A percentile compares a stretch with the other conserved stretches of the same genome.
Conservation (phyloP, 192 early-diverging fungal genomes). For the Backusella parvicylindrica region DNA sequence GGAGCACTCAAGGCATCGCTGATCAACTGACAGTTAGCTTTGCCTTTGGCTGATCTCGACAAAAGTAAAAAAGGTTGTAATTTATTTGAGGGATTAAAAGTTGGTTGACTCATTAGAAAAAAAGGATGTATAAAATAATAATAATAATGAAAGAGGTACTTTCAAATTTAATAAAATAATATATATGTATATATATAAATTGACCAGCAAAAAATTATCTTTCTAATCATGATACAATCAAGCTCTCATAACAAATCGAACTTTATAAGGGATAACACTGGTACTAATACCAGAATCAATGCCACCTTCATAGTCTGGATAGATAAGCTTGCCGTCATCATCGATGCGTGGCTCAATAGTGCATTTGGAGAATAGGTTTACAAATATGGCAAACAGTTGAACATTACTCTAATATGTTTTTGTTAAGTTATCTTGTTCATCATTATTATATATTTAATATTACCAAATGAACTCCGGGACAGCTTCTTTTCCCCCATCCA, state of each 20-base stretch:
- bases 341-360: neutral
- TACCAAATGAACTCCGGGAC: neutral
- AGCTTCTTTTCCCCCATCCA: neutral
- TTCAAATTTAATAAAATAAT: no score
- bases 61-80: constrained; percentile 71
- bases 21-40: constrained; percentile 67
- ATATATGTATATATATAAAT: no score
- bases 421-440: neutral
- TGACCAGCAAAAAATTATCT: no score
- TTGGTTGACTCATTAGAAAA: neutral
- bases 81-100: neutral
- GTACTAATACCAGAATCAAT: neutral
- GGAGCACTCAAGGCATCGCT: constrained; percentile 66
- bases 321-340: neutral
- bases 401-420: neutral
- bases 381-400: neutral
- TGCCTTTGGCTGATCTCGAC: constrained; percentile 75
- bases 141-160: no score
- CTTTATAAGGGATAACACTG: neutral
- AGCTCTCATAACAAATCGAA: neutral
- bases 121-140: neutral
- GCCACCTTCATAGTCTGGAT: neutral
- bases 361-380: neutral
- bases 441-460: neutral
- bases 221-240: no score